These are phyloP conservation scores for Fusarium sp. DNA, from an alignment of 2,329 filamentous ascomycete genomes.

Conservation along the genomic window DNA sequence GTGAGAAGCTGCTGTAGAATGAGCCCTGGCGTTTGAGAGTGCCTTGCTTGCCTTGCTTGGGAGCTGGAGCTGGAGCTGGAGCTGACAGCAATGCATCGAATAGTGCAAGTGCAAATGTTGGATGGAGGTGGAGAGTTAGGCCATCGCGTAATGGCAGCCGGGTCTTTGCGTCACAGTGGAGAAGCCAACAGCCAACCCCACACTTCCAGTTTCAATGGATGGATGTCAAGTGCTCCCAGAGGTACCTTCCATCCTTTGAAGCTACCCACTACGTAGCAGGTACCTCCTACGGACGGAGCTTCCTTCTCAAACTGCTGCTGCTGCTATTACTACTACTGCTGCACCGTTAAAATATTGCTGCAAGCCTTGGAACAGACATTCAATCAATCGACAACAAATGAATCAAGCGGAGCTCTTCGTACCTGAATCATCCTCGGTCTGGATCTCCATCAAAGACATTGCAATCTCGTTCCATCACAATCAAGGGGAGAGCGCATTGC, in stretches of 20 bases:
- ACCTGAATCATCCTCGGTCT: not conserved
- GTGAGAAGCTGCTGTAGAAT: not conserved
- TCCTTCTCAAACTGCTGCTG: not conserved
- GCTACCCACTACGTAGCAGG: not conserved
- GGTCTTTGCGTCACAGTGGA: slow-evolving; percentile 36
- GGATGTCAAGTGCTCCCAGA: not conserved
- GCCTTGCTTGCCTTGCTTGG: not conserved
- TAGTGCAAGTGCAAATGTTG: not conserved
- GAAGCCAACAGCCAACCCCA: not conserved
- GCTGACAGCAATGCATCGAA: not conserved
- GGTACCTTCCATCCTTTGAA: not conserved
- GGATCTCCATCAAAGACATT: not conserved
- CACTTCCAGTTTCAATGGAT: not conserved
- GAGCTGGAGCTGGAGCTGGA: not conserved
- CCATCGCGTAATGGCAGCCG: slow-evolving; percentile 31
- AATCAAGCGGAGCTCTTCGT: not conserved
- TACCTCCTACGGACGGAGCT: not conserved
- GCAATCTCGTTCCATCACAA: not conserved
- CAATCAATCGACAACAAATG: not conserved
- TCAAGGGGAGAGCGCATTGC: not conserved
- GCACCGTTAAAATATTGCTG: not conserved
- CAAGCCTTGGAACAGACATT: not conserved
- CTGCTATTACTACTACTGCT: not conserved
- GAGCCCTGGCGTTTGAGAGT: not conserved
- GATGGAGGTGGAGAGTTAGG: not conserved